A percentile compares a stretch with the other conserved stretches of the same genome.
Evolutionary conservation across 2,329 filamentous ascomycete species (phyloP).

Genomic region (Penicillium palitans): DNA sequence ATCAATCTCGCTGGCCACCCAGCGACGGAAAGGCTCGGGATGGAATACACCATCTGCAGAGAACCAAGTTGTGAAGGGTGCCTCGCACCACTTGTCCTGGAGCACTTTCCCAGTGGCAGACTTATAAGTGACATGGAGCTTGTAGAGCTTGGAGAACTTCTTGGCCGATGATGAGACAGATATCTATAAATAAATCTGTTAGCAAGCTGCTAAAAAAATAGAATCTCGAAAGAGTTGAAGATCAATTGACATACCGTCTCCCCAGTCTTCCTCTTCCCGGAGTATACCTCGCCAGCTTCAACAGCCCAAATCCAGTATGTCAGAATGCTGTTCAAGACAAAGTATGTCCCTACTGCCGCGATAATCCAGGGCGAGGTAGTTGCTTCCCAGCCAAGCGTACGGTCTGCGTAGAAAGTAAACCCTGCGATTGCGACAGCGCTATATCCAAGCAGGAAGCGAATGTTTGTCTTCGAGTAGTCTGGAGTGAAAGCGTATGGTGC

Average conservation of each 20-base stretch:
- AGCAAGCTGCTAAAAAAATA: slow-evolving; percentile 1
- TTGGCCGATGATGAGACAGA: slow-evolving; percentile 69
- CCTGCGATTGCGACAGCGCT: slow-evolving; percentile 75
- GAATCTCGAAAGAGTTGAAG: background rate
- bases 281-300: slow-evolving; percentile 80
- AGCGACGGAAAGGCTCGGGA: slow-evolving; percentile 61
- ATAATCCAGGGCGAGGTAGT: slow-evolving; percentile 77
- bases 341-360: slow-evolving; percentile 76
- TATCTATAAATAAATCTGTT: slow-evolving; percentile 54
- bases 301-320: slow-evolving; percentile 83
- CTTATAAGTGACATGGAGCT: slow-evolving; percentile 61
- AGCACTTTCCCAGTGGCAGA: slow-evolving; percentile 41
- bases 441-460: slow-evolving; percentile 82
- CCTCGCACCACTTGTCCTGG: slow-evolving; percentile 52
- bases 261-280: slow-evolving; percentile 68
- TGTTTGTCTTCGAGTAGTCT: slow-evolving; percentile 75
- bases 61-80: slow-evolving; percentile 64
- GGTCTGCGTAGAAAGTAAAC: slow-evolving; percentile 87
- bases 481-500: slow-evolving; percentile 65
- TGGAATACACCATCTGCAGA: slow-evolving; percentile 59
- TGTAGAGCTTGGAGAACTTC: slow-evolving; percentile 81
- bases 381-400: slow-evolving; percentile 81
- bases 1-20: slow-evolving; percentile 60
- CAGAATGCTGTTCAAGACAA: slow-evolving; percentile 72
- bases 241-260: slow-evolving; percentile 53